Evolutionary conservation across 2,329 filamentous ascomycete species (phyloP).

Genomic region (Nemania sp.): DNA sequence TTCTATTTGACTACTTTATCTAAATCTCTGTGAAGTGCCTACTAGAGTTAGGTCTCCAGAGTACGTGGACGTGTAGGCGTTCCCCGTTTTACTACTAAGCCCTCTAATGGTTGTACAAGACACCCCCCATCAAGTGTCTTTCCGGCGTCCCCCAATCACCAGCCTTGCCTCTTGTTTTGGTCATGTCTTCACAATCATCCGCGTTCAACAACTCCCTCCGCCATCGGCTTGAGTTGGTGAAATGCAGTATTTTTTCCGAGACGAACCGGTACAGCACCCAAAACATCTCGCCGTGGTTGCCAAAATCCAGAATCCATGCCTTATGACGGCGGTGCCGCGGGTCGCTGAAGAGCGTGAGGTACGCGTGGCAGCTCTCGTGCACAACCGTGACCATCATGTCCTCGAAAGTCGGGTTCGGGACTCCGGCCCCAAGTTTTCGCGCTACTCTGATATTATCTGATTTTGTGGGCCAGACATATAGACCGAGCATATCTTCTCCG

Average conservation of each 20-base stretch:
- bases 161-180: too few species aligned
- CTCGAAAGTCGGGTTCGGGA: background rate
- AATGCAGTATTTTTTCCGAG: background rate
- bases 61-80: too few species aligned
- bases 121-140: background rate
- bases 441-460: background rate
- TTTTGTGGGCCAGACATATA: background rate
- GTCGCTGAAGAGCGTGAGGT: constrained; percentile 7
- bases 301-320: background rate
- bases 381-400: background rate
- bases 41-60: too few species aligned
- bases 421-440: background rate
- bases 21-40: too few species aligned
- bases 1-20: too few species aligned
- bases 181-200: background rate
- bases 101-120: too few species aligned
- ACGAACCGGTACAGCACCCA: constrained; percentile 7
- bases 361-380: constrained; percentile 21
- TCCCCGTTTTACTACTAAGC: too few species aligned
- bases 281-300: constrained; percentile 17
- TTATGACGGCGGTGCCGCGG: background rate
- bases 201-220: background rate
- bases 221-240: background rate
- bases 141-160: constrained; percentile 1
- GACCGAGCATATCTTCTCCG: background rate